Base-by-base conservation (phyloP, 2,329 filamentous ascomycete genomes). In the Huntiella omanensis region DNA sequence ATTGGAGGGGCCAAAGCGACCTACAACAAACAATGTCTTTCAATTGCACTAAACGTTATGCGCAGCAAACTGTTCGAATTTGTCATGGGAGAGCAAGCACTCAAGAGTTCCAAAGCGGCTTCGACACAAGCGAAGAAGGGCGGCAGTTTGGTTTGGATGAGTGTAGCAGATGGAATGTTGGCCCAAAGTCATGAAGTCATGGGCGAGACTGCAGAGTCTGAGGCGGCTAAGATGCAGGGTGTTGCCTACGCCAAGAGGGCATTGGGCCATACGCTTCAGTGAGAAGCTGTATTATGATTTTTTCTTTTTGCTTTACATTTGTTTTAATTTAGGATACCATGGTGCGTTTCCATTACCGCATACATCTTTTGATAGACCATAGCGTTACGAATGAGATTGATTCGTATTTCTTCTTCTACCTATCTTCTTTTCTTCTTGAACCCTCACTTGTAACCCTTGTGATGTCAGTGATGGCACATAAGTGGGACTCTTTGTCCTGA, bases 31-130 rank as follows among this genome's bases (percentile, higher is more conserved):
- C 82, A 92, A 52, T 80, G 87, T 46, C 71, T 86, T n/a, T 79
- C 79, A 41, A 81, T 95, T 52, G 78, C 81, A 4, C 73, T 95
- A 49, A 86, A 78, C 53, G 78, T 91, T 52, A 92, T 95, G 81
- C 80, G 82, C 45, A 77, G 73, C 56, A 74, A 77, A 44, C 81
- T 94, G 55, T 95, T 87, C 60, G 78, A 80, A 40, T 80, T 81
- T 49, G 80, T 87, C 11, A 75, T 92, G 3, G 85, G 85, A 43
- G 80, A 82, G 49, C 82, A 87, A 59, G 80, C 81, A 0, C 69
- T 83, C 49, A 86, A 86, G 62, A 83, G 80, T 56, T 79, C 80
- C 4, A 70, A 72, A 52, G 81, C 82, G 1, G 80, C 77, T 17
- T 70, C 71, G 17, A 71, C 70, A 37, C 78, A 83, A 63, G 79